Conservation (phyloP, 176 grass and related monocot species). For the Aegilops sharonensis region DNA sequence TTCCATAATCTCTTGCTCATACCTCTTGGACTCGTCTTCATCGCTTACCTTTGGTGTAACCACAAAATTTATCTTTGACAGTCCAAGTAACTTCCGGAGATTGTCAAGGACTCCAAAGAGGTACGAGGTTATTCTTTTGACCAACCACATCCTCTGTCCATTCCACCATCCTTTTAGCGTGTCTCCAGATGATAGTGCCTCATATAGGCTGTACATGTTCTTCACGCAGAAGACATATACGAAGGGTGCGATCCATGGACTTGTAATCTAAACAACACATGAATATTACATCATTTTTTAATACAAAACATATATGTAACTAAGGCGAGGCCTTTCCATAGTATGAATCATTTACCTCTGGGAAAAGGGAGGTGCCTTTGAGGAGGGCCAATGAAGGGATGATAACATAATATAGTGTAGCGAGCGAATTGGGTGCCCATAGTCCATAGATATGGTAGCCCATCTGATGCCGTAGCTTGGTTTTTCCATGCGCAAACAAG, state of each 20-base stretch:
- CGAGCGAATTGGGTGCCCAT: slow-evolving; percentile 61
- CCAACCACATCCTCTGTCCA: slow-evolving; percentile 64
- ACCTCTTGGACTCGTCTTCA: slow-evolving; percentile 54
- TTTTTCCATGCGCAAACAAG: slow-evolving; percentile 53
- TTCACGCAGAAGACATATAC: slow-evolving; percentile 41
- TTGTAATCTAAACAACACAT: slow-evolving; percentile 39
- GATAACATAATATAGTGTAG: slow-evolving; percentile 57
- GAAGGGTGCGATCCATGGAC: slow-evolving; percentile 60
- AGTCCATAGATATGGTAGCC: slow-evolving; percentile 48
- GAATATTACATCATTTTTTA: neutral
- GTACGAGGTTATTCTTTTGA: slow-evolving; percentile 67
- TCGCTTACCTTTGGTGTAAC: slow-evolving; percentile 59
- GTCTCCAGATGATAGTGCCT: slow-evolving; percentile 42
- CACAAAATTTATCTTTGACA: slow-evolving; percentile 46
- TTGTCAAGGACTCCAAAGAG: slow-evolving; percentile 44
- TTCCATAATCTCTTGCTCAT: slow-evolving; percentile 75
- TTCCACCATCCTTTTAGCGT: slow-evolving; percentile 74
- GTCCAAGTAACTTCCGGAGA: slow-evolving; percentile 40
- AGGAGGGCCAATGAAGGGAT: slow-evolving; percentile 70
- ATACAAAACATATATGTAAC: neutral
- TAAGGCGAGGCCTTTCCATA: neutral
- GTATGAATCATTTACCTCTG: slow-evolving; percentile 48
- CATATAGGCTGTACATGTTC: slow-evolving; percentile 44
- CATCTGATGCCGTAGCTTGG: slow-evolving; percentile 59
- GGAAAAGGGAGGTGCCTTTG: slow-evolving; percentile 62